Conservation (phyloP, 176 grass and related monocot genomes). For the Dendrocalamus sinicus region DNA sequence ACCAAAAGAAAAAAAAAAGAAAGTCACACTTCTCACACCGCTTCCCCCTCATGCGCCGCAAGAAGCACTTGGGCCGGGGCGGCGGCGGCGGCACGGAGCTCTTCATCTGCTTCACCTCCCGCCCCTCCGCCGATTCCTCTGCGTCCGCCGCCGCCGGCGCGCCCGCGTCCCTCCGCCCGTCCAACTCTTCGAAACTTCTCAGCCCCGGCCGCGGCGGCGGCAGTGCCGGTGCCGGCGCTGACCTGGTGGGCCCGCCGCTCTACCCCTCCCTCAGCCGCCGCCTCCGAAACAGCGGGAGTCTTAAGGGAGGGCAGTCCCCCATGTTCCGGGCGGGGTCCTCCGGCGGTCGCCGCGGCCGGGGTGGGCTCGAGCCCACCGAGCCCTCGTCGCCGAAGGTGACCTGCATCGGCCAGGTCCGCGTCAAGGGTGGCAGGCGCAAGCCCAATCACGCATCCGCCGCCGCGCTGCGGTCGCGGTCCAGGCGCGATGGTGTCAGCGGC, state of each 20-base stretch:
- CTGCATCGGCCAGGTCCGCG: conserved; percentile 90
- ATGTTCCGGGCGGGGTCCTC: conserved; percentile 75
- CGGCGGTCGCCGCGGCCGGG: conserved; percentile 49
- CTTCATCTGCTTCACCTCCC: conserved; percentile 79
- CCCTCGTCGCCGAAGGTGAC: conserved; percentile 95
- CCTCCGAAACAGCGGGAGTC: conserved; percentile 75
- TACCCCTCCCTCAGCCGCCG: conserved; percentile 78
- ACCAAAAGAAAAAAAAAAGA: background rate
- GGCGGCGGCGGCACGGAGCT: conserved; percentile 60
- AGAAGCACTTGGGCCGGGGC: conserved; percentile 59
- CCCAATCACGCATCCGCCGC: conserved; percentile 57
- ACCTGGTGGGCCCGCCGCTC: conserved; percentile 51
- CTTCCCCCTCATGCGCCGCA: conserved; percentile 58
- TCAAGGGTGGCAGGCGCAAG: conserved; percentile 84
- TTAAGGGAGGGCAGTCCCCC: conserved; percentile 94
- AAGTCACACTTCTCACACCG: conserved; percentile 24
- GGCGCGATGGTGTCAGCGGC: conserved; percentile 43
- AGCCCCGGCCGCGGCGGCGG: conserved; percentile 59
- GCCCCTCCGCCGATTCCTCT: conserved; percentile 52
- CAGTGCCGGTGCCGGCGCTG: conserved; percentile 28
- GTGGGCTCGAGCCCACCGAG: conserved; percentile 72
- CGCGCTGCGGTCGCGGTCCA: conserved; percentile 70
- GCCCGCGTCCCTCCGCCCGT: conserved; percentile 37
- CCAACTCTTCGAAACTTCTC: conserved; percentile 61
- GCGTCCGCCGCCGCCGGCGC: conserved; percentile 30